Evolutionary conservation across 1,139 yeast species (phyloP), one percentile per base, ranked within the genome.

Genomic region (Geotrichum histeridarum): DNA sequence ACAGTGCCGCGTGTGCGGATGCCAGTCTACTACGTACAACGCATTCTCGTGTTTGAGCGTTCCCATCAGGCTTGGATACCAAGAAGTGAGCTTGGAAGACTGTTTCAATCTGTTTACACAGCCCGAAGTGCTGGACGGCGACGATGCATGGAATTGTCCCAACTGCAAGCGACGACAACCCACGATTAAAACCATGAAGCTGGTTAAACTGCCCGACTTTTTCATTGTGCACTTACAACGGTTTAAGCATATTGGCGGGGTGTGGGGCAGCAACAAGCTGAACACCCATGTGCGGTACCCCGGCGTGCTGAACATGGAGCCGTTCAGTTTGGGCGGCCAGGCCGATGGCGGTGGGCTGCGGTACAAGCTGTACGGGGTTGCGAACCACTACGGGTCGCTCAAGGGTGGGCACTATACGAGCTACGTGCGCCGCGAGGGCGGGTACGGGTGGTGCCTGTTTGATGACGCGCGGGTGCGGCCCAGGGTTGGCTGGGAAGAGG

Each of bases 321-420:
- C 95, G 95, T 96, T 0, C 61, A 63, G 48, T 63, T 63, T 53
- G 47, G 60, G 2, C 57, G 61, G 30, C 6, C 66, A 67, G 36
- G 73, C 41, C 27, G 31, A 48, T 5, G 27, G 27, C 27, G 27
- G 27, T 5, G 27, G 27, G 27, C 27, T 22, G 27, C 73, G 78
- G 37, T 93, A 90, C 68, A 81, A 81, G 60, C 71, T 93, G 38
- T 87, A 83, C 63, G 95, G 86, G 0, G 95, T 91, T 35, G 93
- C 91, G 11, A 86, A 88, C 63, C 99, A 93, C 70, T 79, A 76
- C 59, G 98, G 99, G 1, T 73, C 81, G 4, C 74, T 91, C 50
- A 80, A 85, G 47, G 89, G 95, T 1, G 98, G 99, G 0, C 99
- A 93, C 70, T 93, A 93, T 68, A 93, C 98, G 0, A 77, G 96